Evolutionary conservation across 148 eudicot genomes (phyloP), one percentile per base, ranked within the genome.

Genomic region (Camellia japonica): DNA sequence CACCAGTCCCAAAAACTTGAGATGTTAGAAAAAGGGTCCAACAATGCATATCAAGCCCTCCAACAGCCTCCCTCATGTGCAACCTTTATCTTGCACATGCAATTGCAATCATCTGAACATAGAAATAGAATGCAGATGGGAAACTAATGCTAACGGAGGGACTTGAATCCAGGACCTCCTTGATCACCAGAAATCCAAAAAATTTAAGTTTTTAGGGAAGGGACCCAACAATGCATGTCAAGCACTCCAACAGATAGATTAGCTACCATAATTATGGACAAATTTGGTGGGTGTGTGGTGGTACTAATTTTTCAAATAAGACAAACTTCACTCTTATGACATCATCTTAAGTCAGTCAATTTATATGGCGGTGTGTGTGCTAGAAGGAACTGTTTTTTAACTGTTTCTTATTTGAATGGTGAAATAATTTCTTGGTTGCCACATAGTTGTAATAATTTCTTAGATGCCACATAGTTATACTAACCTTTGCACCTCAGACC

Each of bases 401-500:
- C 43, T 47, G 71, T 76, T 76, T 62, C 13, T 46, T 46, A 15
- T 76, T 63, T 46, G n/a, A n/a, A 13, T 43, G 55, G 20, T 71
- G n/a, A 71, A 73, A 52, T 9, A 52, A 12, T 54, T 3, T 73
- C 49, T 44, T 20, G 30, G 6, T 61, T 66, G 52, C 51, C 13
- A 63, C n/a, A 54, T 73, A 80, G 5, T 65, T 79, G 18, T 61
- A 72, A 51, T 15, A 51, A 19, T 51, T 7, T 72, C 47, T 43
- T 19, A 46, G 10, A 71, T 65, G 52, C 51, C 13, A 63, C n/a
- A 54, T 73, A 80, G 5, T 65, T 79, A 30, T 61, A 42, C 46
- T 68, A 19, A 72, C 66, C 41, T 78, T 82, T 66, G 7, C 42
- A 59, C 77, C 11, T 66, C 87, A 95, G 98, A 95, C 97, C 79